Conservation (phyloP, 768 basidiomycete genomes). For the Tephrocybe rancida region DNA sequence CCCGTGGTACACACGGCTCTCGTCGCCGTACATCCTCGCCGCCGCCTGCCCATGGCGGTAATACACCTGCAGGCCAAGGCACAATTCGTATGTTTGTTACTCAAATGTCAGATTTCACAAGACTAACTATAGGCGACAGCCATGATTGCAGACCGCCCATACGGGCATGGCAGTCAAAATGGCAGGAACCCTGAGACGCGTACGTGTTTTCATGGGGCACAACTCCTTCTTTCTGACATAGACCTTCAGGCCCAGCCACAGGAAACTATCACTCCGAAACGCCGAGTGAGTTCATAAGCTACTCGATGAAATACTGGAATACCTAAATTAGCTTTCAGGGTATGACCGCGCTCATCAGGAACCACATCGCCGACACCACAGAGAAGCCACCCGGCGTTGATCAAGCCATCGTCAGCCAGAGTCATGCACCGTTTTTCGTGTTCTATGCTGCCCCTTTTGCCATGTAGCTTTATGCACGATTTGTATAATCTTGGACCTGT, state of each 20-base stretch:
- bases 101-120: not conserved
- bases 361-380: too few relatives aligned
- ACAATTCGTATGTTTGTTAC: slow-evolving; percentile 15
- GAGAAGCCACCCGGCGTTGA: too few relatives aligned
- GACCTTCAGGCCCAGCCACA: not conserved
- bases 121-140: slow-evolving; percentile 3
- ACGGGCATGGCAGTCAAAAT: slow-evolving; percentile 5
- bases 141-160: slow-evolving; percentile 16
- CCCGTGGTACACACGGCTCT: not conserved
- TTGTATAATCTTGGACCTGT: too few relatives aligned
- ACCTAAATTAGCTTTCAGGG: too few relatives aligned
- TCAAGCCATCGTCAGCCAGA: too few relatives aligned
- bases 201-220: not conserved
- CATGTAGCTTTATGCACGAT: too few relatives aligned
- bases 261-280: too few relatives aligned
- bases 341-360: too few relatives aligned
- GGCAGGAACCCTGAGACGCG: slow-evolving; percentile 17
- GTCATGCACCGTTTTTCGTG: too few relatives aligned
- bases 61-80: slow-evolving; percentile 11
- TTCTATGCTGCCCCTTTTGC: too few relatives aligned
- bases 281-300: too few relatives aligned
- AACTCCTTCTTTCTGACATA: not conserved
- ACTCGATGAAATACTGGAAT: too few relatives aligned
- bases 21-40: slow-evolving; percentile 15
- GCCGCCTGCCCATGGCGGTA: slow-evolving; percentile 26